Evolutionary conservation across 495 filamentous ascomycete species (phyloP).

Genomic region (Aspergillus funiculosus): DNA sequence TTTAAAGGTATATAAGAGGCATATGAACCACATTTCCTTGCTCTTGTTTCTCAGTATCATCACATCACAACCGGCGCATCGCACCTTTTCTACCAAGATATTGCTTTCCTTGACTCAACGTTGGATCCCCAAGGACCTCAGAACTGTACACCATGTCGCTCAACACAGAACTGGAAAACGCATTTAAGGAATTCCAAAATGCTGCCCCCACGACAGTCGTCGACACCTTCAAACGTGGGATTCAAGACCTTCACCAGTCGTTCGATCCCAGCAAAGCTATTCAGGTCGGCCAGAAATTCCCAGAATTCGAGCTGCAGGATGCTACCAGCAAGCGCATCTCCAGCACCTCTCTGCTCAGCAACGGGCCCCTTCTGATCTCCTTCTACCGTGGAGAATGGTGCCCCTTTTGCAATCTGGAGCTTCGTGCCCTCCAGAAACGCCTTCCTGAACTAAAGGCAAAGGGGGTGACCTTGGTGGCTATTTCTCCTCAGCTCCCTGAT

Average conservation of each 20-base stretch:
- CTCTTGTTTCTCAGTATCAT: too few relatives aligned
- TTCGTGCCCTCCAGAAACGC: slow-evolving; percentile 25
- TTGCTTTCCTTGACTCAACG: too few relatives aligned
- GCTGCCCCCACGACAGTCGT: neutral
- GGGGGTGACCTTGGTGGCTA: slow-evolving; percentile 35
- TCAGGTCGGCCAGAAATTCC: slow-evolving; percentile 28
- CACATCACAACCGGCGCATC: too few relatives aligned
- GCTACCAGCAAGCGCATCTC: slow-evolving; percentile 24
- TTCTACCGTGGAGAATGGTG: slow-evolving; percentile 44
- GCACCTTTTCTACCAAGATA: too few relatives aligned
- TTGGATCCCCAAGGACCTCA: too few relatives aligned
- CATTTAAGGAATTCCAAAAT: slow-evolving; percentile 2
- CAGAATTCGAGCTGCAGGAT: slow-evolving; percentile 25
- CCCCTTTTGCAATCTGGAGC: slow-evolving; percentile 37
- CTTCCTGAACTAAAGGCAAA: slow-evolving; percentile 28
- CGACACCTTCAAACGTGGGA: neutral
- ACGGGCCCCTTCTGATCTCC: slow-evolving; percentile 35
- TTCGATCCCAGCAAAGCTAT: slow-evolving; percentile 24
- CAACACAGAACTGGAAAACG: neutral
- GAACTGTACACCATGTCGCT: too few relatives aligned
- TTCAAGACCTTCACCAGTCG: neutral
- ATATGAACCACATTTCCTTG: too few relatives aligned
- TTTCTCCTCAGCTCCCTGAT: slow-evolving; percentile 36
- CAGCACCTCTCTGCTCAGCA: slow-evolving; percentile 25
- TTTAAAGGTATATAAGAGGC: too few relatives aligned